Conservation (phyloP, 169 alveolate species). For the Prorocentrum cordatum region DNA sequence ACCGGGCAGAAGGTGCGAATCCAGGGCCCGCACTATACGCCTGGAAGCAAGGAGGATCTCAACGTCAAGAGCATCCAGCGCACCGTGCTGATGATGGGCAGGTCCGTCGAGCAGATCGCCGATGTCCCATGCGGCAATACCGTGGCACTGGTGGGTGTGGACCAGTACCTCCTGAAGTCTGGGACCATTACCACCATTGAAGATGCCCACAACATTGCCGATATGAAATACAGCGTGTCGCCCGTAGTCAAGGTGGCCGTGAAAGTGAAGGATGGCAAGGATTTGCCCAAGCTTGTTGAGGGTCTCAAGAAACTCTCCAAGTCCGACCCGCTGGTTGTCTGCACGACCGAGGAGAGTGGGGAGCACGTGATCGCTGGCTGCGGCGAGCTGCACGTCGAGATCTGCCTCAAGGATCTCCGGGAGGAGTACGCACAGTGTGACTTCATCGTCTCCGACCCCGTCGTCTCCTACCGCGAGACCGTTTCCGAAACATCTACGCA, state of each 20-base stretch:
- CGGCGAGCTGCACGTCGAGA: slow-evolving; percentile 99
- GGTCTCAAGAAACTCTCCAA: slow-evolving; percentile 95
- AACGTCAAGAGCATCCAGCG: slow-evolving; percentile 65
- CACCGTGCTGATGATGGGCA: slow-evolving; percentile 65
- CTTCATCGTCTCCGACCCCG: slow-evolving; percentile 97
- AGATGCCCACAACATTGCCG: slow-evolving; percentile 93
- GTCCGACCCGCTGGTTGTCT: slow-evolving; percentile 96
- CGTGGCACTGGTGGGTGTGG: slow-evolving; percentile 97
- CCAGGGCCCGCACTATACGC: slow-evolving; percentile 57
- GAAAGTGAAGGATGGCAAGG: slow-evolving; percentile 95
- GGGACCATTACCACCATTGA: slow-evolving; percentile 92
- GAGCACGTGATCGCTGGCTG: slow-evolving; percentile 97
- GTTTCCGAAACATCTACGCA: slow-evolving; percentile 87
- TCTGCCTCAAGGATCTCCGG: slow-evolving; percentile 95
- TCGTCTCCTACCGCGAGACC: slow-evolving; percentile 98
- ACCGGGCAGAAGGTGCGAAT: slow-evolving; percentile 75
- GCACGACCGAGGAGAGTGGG: slow-evolving; percentile 96
- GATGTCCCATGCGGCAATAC: slow-evolving; percentile 88
- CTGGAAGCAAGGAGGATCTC: slow-evolving; percentile 62
- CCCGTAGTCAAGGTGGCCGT: slow-evolving; percentile 99
- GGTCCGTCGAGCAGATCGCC: slow-evolving; percentile 43
- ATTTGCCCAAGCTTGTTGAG: slow-evolving; percentile 97
- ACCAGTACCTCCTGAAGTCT: slow-evolving; percentile 93
- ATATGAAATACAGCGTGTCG: slow-evolving; percentile 98
- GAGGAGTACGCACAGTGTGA: slow-evolving; percentile 98